phyloP scores from a whole-genome alignment of 2,329 filamentous ascomycete genomes.

The Huntiella savannae region DNA sequence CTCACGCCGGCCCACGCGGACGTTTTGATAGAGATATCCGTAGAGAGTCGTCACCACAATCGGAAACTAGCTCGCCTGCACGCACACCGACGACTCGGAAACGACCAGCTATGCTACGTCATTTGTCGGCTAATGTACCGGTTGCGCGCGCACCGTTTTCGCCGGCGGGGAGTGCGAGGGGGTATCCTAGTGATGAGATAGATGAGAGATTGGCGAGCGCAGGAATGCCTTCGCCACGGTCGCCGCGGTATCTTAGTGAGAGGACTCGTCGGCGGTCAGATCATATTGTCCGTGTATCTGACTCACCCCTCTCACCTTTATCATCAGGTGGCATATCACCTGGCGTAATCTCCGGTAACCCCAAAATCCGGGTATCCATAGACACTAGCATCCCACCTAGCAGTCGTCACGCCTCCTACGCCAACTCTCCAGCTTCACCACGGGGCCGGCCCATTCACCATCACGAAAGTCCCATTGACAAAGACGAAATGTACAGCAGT shows the following conservation, averaged over 20 bases:
- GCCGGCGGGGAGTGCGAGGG: conserved; percentile 1
- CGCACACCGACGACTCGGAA: background rate
- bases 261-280: conserved; percentile 2
- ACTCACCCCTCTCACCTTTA: background rate
- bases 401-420: background rate
- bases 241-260: background rate
- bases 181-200: background rate
- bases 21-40: background rate
- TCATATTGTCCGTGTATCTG: background rate
- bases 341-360: background rate
- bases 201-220: too few relatives aligned
- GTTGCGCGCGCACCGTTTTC: conserved; percentile 6
- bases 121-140: conserved; percentile 6
- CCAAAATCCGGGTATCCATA: conserved; percentile 6
- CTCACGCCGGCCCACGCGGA: too few relatives aligned
- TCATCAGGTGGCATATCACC: too few relatives aligned
- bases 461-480: conserved; percentile 3
- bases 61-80: background rate
- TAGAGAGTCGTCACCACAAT: background rate
- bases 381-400: background rate
- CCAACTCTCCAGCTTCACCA: conserved; percentile 6
- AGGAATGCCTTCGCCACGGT: background rate
- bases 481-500: conserved; percentile 2
- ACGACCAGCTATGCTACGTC: conserved; percentile 6
- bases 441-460: background rate